Evolutionary conservation across 2,329 filamentous ascomycete species (phyloP).

Genomic region (Colletotrichum siamense): DNA sequence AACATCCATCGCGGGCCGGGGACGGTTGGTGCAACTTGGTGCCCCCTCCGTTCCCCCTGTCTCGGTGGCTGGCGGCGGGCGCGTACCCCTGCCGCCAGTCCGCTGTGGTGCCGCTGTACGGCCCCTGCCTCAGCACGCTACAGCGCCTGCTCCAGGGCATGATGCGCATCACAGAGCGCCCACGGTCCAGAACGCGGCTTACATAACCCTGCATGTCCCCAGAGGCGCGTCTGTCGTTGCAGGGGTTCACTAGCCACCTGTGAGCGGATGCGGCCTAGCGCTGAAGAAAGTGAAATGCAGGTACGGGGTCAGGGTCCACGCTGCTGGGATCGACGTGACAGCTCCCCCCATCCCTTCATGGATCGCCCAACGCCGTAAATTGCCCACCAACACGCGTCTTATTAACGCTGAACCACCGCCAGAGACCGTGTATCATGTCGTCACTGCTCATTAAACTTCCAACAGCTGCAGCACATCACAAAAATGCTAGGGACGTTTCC

Average conservation of each 20-base stretch:
- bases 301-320: slow-evolving; percentile 15
- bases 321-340: slow-evolving; percentile 18
- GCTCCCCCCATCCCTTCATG: not conserved
- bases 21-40: not conserved
- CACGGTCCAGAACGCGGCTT: slow-evolving; percentile 9
- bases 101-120: not conserved
- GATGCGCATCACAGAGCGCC: not conserved
- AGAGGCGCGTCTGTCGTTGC: slow-evolving; percentile 17
- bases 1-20: slow-evolving; percentile 1
- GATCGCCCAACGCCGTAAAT: not conserved
- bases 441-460: not conserved
- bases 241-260: slow-evolving; percentile 7
- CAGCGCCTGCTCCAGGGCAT: not conserved
- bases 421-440: not conserved
- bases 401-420: not conserved
- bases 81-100: slow-evolving; percentile 12
- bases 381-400: not conserved
- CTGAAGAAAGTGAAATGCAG: slow-evolving; percentile 20
- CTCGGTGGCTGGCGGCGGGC: slow-evolving; percentile 13
- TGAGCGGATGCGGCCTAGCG: slow-evolving; percentile 15
- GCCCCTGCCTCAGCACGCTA: not conserved
- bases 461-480: not conserved
- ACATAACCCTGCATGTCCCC: slow-evolving; percentile 7
- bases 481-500: not conserved
- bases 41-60: not conserved